These are phyloP conservation scores for Musa beccarii DNA, from an alignment of 176 grass and related monocot genomes.

Conservation along the genomic window DNA sequence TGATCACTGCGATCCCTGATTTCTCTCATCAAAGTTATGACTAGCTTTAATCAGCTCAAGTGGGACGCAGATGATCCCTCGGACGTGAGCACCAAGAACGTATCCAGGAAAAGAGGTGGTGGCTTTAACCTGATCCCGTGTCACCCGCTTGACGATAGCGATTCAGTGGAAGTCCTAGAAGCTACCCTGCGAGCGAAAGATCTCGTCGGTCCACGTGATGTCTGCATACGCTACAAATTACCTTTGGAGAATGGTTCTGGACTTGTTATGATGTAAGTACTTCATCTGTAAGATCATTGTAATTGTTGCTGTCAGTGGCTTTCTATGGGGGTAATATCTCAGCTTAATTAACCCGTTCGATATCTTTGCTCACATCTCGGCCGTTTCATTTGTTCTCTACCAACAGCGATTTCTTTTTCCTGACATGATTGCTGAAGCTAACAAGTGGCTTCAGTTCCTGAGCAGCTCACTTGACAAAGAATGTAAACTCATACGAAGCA, in stretches of 20 bases:
- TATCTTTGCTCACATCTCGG: background rate
- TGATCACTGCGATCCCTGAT: background rate
- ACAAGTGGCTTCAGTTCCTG: too few species aligned
- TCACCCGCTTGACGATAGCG: conserved; percentile 28
- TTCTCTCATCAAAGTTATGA: background rate
- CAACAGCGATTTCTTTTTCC: background rate
- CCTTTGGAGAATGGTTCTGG: conserved; percentile 33
- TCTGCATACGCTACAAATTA: conserved; percentile 40
- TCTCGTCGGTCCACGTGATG: conserved; percentile 29
- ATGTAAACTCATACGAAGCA: too few species aligned
- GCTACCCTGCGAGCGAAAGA: conserved; percentile 24
- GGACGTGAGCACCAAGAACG: conserved; percentile 26
- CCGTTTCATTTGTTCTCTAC: background rate
- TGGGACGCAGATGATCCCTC: conserved; percentile 22
- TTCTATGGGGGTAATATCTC: background rate
- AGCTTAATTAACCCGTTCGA: conserved; percentile 3
- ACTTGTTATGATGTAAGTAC: conserved; percentile 65
- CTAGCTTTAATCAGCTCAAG: background rate
- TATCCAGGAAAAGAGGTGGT: conserved; percentile 58
- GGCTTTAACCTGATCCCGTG: conserved; percentile 78
- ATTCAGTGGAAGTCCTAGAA: conserved; percentile 24
- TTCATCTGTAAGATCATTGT: conserved; percentile 5
- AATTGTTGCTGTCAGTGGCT: background rate
- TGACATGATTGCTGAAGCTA: too few species aligned
- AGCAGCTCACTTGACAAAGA: too few species aligned